Evolutionary conservation across 352 stramenopile species (phyloP).

Genomic region (Phytophthora tubulina): DNA sequence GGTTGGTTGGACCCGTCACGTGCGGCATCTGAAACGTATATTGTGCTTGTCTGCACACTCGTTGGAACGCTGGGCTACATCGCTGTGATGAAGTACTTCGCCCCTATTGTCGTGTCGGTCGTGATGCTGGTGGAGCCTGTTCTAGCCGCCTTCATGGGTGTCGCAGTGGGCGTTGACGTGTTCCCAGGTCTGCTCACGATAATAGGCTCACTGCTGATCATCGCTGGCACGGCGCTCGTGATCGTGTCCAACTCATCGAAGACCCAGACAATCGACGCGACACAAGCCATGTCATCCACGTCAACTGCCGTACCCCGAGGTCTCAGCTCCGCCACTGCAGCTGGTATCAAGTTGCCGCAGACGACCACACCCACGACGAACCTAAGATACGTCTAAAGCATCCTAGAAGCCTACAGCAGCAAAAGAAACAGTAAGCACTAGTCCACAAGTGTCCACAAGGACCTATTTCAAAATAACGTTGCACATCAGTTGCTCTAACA

Average conservation of each 20-base stretch:
- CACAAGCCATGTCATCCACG: slow-evolving; percentile 67
- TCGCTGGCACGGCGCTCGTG: slow-evolving; percentile 75
- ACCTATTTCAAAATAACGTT: slow-evolving; percentile 4
- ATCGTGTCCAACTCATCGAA: slow-evolving; percentile 79
- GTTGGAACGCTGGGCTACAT: slow-evolving; percentile 90
- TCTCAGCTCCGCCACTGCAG: slow-evolving; percentile 41
- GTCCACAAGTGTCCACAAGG: slow-evolving; percentile 27
- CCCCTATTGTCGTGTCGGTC: slow-evolving; percentile 89
- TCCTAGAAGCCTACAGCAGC: not conserved
- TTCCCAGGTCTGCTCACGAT: slow-evolving; percentile 82
- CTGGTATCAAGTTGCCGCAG: slow-evolving; percentile 34
- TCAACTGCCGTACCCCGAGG: slow-evolving; percentile 55
- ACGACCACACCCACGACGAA: slow-evolving; percentile 23
- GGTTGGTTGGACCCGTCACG: slow-evolving; percentile 84
- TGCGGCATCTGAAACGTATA: slow-evolving; percentile 80
- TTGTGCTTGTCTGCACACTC: slow-evolving; percentile 89
- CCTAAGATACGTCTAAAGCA: slow-evolving; percentile 38
- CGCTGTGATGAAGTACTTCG: slow-evolving; percentile 93
- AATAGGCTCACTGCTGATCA: slow-evolving; percentile 68
- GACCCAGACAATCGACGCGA: slow-evolving; percentile 89
- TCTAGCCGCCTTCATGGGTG: slow-evolving; percentile 77
- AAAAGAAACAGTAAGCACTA: slow-evolving; percentile 8
- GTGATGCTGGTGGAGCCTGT: slow-evolving; percentile 92
- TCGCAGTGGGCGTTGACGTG: slow-evolving; percentile 74
- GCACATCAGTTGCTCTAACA: slow-evolving; percentile 6